Evolutionary conservation across 179 eudicot genomes (phyloP).

Genomic region (Nepenthes alata): DNA sequence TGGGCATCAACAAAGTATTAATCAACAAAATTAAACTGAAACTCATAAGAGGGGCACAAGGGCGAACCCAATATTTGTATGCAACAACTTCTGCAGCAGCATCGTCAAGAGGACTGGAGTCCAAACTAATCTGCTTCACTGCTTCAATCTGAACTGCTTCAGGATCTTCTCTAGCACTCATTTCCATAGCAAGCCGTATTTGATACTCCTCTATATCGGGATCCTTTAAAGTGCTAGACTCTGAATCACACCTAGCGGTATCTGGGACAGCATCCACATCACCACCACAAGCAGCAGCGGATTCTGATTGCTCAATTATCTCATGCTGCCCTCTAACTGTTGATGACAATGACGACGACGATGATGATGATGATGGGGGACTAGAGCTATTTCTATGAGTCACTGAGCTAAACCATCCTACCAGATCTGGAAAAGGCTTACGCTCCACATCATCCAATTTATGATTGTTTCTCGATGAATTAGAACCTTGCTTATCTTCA

Average conservation of each 20-base stretch:
- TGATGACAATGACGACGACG: slow-evolving; percentile 24
- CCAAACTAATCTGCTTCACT: slow-evolving; percentile 92
- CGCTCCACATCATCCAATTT: slow-evolving; percentile 29
- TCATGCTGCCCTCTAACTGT: slow-evolving; percentile 3
- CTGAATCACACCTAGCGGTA: slow-evolving; percentile 37
- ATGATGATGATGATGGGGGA: slow-evolving; percentile 35
- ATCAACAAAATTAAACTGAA: not conserved
- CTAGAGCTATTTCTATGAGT: slow-evolving; percentile 52
- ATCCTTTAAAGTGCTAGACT: slow-evolving; percentile 44
- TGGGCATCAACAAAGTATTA: too few species aligned
- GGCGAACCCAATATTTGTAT: slow-evolving; percentile 73
- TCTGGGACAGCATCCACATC: slow-evolving; percentile 48
- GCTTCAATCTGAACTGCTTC: slow-evolving; percentile 99
- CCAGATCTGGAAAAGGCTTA: slow-evolving; percentile 54
- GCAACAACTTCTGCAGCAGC: slow-evolving; percentile 83
- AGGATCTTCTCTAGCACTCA: slow-evolving; percentile 98
- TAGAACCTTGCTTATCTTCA: slow-evolving; percentile 52
- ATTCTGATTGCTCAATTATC: slow-evolving; percentile 41
- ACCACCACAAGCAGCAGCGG: slow-evolving; percentile 41
- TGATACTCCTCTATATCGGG: slow-evolving; percentile 59
- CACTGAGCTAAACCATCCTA: slow-evolving; percentile 81
- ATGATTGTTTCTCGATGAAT: slow-evolving; percentile 34
- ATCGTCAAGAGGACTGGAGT: slow-evolving; percentile 48
- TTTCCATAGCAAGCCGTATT: slow-evolving; percentile 79
- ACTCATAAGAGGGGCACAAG: not conserved